Conservation (phyloP, 106 monocot genomes). For the Phalaenopsis aphrodite region DNA sequence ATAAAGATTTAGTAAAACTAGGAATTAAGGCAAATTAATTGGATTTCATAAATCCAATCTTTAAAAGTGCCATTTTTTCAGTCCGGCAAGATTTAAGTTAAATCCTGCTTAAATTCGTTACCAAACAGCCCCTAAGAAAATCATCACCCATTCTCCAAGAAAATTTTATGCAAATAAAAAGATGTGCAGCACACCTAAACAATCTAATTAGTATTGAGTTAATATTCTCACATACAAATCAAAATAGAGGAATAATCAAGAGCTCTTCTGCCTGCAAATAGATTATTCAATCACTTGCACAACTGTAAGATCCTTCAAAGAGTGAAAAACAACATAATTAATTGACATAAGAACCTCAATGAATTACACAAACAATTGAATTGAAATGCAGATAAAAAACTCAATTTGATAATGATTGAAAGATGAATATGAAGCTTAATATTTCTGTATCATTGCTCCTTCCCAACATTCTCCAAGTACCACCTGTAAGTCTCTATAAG, state of each 20-base stretch:
- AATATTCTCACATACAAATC: not conserved
- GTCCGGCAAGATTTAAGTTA: no score
- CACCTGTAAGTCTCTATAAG: slow-evolving; percentile 85
- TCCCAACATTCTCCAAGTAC: slow-evolving; percentile 67
- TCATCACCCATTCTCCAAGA: no score
- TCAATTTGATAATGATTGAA: not conserved
- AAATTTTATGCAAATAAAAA: no score
- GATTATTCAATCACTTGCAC: not conserved
- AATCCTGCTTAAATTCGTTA: no score
- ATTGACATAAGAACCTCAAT: not conserved
- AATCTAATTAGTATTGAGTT: no score
- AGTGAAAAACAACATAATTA: not conserved
- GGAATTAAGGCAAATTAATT: no score
- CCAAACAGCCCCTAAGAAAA: no score
- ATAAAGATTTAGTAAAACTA: no score
- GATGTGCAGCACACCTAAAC: no score
- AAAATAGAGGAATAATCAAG: slow-evolving; percentile 1
- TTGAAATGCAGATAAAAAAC: not conserved
- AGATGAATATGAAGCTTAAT: not conserved
- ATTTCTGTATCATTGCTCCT: not conserved
- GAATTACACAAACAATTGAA: not conserved
- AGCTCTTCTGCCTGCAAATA: not conserved
- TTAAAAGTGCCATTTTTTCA: no score
- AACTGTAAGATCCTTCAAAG: not conserved
- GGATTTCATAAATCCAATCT: no score